phyloP scores from a whole-genome alignment of 345 rosid species.

The Nephelium lappaceum region DNA sequence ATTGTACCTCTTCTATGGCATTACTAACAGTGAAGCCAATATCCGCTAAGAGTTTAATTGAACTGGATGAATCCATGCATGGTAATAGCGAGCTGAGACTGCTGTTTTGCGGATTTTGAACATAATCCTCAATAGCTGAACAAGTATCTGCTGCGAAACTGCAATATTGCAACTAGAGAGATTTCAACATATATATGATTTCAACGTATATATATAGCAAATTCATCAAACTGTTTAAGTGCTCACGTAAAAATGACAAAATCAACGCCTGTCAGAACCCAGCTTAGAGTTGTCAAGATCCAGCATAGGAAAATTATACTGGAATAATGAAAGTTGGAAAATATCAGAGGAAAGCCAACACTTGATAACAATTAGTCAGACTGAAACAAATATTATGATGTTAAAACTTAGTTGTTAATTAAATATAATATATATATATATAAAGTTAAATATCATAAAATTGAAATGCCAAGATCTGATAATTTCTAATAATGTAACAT shows the following conservation, averaged over 20 bases:
- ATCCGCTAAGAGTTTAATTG: slow-evolving; percentile 38
- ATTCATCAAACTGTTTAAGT: background rate
- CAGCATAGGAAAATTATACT: slow-evolving; percentile 68
- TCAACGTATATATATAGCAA: background rate
- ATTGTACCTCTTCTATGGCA: slow-evolving; percentile 49
- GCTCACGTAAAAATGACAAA: slow-evolving; percentile 68
- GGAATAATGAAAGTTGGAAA: slow-evolving; percentile 26
- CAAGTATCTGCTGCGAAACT: slow-evolving; percentile 68
- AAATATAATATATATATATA: too few relatives aligned
- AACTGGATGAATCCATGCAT: slow-evolving; percentile 46
- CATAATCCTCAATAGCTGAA: slow-evolving; percentile 48
- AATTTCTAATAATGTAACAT: too few relatives aligned
- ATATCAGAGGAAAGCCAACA: background rate
- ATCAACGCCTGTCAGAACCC: slow-evolving; percentile 69
- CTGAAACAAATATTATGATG: too few relatives aligned
- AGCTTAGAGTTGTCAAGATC: slow-evolving; percentile 61
- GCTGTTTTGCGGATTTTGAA: slow-evolving; percentile 48
- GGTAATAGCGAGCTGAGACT: slow-evolving; percentile 48
- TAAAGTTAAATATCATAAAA: too few relatives aligned
- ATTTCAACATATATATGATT: background rate
- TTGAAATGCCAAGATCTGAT: too few relatives aligned
- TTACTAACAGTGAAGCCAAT: slow-evolving; percentile 47
- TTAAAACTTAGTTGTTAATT: too few relatives aligned
- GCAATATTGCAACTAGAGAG: slow-evolving; percentile 14
- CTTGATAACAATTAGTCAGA: too few relatives aligned